Percentiles rank a stretch among this genome's conserved stretches.
Evolutionary conservation across 2,329 filamentous ascomycete genomes (phyloP).

Genomic region (Harringtonia lauricola): DNA sequence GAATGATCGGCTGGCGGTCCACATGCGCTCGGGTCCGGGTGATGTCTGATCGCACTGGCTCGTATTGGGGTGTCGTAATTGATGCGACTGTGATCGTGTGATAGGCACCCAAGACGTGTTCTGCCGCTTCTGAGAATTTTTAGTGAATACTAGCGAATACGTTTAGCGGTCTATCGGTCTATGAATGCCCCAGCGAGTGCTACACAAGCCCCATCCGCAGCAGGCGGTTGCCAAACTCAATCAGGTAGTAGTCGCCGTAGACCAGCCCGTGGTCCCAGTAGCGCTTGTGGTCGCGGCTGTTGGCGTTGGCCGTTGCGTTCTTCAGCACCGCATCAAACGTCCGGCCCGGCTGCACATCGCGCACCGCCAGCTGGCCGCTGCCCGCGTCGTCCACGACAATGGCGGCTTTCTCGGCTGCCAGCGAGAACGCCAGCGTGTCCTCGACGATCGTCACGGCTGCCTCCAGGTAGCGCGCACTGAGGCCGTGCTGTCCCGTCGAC

Average conservation of each 20-base stretch:
- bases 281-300: slow-evolving; percentile 13
- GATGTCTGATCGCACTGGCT: too few species aligned
- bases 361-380: not conserved
- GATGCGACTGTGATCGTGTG: too few species aligned
- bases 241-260: slow-evolving; percentile 33
- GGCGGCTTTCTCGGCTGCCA: slow-evolving; percentile 13
- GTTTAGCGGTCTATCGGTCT: too few species aligned
- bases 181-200: not conserved
- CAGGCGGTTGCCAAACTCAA: slow-evolving; percentile 33
- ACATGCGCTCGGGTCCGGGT: too few species aligned
- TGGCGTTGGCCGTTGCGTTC: slow-evolving; percentile 19
- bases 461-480: slow-evolving; percentile 15
- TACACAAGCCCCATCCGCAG: slow-evolving; percentile 18
- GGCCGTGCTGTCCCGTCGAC: slow-evolving; percentile 6
- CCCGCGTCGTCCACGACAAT: not conserved
- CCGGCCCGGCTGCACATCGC: slow-evolving; percentile 7
- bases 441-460: slow-evolving; percentile 18
- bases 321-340: slow-evolving; percentile 18
- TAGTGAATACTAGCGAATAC: too few species aligned
- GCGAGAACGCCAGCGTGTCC: slow-evolving; percentile 20
- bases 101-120: too few species aligned
- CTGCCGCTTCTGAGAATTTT: too few species aligned
- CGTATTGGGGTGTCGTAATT: too few species aligned
- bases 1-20: too few species aligned
- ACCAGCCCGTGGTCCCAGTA: slow-evolving; percentile 25